Conservation (phyloP, 441 rosid genomes). For the Jatropha multifida region DNA sequence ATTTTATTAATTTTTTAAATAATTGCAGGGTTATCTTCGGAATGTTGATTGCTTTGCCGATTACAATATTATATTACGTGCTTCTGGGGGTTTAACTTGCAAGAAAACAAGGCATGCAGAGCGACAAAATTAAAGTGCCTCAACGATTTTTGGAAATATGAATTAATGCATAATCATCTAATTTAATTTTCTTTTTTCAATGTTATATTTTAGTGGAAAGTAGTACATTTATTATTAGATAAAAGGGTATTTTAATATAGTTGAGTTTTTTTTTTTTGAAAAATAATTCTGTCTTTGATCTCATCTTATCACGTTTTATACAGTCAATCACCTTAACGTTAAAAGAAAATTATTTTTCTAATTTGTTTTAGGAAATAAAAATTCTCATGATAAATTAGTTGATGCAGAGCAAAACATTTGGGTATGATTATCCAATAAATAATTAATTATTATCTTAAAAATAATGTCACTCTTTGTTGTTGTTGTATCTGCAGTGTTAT, state of each 20-base stretch:
- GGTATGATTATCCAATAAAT: no score
- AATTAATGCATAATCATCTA: neutral
- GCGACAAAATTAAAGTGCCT: conserved; percentile 4
- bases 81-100: conserved; percentile 63
- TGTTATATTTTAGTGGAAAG: neutral
- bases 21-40: conserved; percentile 76
- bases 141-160: neutral
- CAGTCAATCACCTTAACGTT: no score
- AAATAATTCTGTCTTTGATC: no score
- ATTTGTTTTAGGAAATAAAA: no score
- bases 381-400: no score
- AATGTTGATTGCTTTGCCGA: conserved; percentile 84
- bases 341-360: no score
- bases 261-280: neutral
- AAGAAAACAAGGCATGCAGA: neutral
- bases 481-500: no score
- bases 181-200: neutral
- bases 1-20: neutral
- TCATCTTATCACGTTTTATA: no score
- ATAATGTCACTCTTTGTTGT: no score
- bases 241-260: no score
- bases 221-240: neutral
- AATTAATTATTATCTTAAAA: no score
- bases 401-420: no score
- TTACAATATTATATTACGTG: conserved; percentile 71